Conservation (phyloP, 1,139 yeast species). For the Magnusiomyces tetraspermus region DNA sequence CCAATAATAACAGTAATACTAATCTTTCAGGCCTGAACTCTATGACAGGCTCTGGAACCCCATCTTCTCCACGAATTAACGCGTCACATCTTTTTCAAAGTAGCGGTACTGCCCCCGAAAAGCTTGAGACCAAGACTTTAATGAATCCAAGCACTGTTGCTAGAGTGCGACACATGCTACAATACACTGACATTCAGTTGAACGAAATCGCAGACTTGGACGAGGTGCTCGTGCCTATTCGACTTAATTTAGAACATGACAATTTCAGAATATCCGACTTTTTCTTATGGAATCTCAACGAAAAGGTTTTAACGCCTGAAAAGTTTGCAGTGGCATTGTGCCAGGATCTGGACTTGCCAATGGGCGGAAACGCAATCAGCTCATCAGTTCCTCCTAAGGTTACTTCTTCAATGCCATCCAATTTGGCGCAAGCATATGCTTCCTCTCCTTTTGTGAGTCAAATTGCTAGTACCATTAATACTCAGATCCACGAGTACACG, state of each 20-base stretch:
- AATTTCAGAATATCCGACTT: slow-evolving; percentile 59
- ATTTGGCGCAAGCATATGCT: slow-evolving; percentile 43
- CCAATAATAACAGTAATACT: slow-evolving; percentile 6
- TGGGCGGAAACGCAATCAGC: slow-evolving; percentile 27
- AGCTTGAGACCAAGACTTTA: slow-evolving; percentile 24
- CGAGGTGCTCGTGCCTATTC: slow-evolving; percentile 62
- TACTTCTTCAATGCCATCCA: slow-evolving; percentile 72
- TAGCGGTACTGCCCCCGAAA: slow-evolving; percentile 8
- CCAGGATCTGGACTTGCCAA: slow-evolving; percentile 71
- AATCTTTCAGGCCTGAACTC: slow-evolving; percentile 4
- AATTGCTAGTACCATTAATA: slow-evolving; percentile 60
- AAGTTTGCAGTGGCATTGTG: slow-evolving; percentile 74
- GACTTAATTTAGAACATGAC: slow-evolving; percentile 63
- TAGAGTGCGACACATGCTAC: slow-evolving; percentile 19
- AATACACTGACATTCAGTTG: slow-evolving; percentile 30
- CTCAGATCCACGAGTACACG: slow-evolving; percentile 71
- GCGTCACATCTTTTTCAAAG: neutral
- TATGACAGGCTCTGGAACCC: slow-evolving; percentile 6
- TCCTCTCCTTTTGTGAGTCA: slow-evolving; percentile 44
- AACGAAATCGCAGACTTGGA: slow-evolving; percentile 32
- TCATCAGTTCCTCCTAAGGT: slow-evolving; percentile 78
- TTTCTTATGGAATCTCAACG: slow-evolving; percentile 85
- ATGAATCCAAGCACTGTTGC: slow-evolving; percentile 19
- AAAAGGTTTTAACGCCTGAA: slow-evolving; percentile 64
- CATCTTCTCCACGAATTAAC: neutral